A percentile compares a stretch with the other conserved stretches of the same genome.
Evolutionary conservation across 2,329 filamentous ascomycete genomes (phyloP).

Genomic region (Exophiala spinifera): DNA sequence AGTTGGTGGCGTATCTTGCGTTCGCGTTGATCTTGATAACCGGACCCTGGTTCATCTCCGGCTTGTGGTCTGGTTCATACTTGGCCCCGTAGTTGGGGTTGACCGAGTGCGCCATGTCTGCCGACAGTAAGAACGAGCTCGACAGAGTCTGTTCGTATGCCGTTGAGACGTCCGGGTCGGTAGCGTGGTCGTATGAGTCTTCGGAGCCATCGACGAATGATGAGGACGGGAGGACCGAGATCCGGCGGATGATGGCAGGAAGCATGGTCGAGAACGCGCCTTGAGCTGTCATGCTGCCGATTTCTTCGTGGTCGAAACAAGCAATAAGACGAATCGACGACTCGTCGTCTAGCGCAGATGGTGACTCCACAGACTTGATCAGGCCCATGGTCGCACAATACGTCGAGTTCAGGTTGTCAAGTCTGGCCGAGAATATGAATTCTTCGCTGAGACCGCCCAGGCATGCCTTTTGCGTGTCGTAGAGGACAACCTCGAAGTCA

Average conservation of each 20-base stretch:
- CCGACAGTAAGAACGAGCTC: conserved; percentile 88
- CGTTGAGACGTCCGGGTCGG: conserved; percentile 64
- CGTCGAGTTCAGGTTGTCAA: conserved; percentile 96
- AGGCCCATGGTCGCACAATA: conserved; percentile 86
- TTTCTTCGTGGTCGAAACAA: conserved; percentile 97
- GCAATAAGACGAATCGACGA: conserved; percentile 83
- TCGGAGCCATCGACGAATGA: conserved; percentile 54
- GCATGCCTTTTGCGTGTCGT: conserved; percentile 87
- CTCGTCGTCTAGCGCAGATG: conserved; percentile 68
- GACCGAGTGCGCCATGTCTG: conserved; percentile 95
- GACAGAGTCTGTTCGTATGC: conserved; percentile 91
- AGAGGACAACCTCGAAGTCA: conserved; percentile 96
- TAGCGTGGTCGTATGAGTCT: conserved; percentile 61
- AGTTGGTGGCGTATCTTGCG: conserved; percentile 93
- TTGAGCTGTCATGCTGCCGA: conserved; percentile 87
- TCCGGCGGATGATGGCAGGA: conserved; percentile 78
- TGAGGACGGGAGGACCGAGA: conserved; percentile 72
- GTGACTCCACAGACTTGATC: conserved; percentile 69
- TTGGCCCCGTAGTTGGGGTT: conserved; percentile 93
- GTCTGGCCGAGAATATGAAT: conserved; percentile 90
- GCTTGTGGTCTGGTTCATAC: conserved; percentile 86
- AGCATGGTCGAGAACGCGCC: conserved; percentile 91
- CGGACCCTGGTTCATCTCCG: conserved; percentile 92
- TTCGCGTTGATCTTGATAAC: conserved; percentile 99
- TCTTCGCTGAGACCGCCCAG: conserved; percentile 89